These are phyloP conservation scores for Argentina anserina DNA, from an alignment of 306 rosid genomes.

Conservation along the genomic window DNA sequence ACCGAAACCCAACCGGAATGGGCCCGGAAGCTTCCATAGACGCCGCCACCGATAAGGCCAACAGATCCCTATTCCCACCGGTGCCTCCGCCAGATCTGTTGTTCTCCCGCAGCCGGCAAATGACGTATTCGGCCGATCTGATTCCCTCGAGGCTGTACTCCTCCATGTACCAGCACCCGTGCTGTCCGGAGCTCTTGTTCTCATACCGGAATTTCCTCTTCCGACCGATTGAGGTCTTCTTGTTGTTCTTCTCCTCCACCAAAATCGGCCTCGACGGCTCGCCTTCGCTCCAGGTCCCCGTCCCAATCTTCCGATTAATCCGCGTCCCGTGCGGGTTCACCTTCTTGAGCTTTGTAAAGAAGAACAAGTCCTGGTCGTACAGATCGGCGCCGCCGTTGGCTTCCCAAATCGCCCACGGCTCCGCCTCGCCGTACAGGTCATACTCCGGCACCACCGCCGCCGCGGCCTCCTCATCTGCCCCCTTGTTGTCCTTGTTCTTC, in stretches of 20 bases:
- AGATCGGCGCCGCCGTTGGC: not conserved
- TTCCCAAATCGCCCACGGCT: conserved; percentile 5
- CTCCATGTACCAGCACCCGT: conserved; percentile 2
- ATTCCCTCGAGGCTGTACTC: conserved; percentile 2
- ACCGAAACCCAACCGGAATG: conserved; percentile 1
- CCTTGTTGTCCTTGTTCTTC: not conserved
- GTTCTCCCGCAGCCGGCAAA: not conserved
- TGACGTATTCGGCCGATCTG: not conserved
- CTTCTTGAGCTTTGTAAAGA: not conserved
- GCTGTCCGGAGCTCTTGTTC: not conserved
- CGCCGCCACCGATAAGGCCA: not conserved
- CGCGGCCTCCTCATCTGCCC: not conserved
- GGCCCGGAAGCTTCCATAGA: not conserved
- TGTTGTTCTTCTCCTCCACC: not conserved
- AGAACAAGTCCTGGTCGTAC: not conserved
- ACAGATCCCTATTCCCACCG: not conserved
- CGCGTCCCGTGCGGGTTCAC: not conserved
- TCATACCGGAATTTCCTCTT: conserved; percentile 10
- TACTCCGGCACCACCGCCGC: not conserved
- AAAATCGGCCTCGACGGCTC: not conserved
- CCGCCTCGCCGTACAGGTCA: not conserved
- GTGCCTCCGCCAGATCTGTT: not conserved
- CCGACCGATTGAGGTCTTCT: not conserved
- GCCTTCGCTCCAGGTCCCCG: conserved; percentile 4
- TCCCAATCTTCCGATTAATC: not conserved